Percentiles rank a stretch among this genome's conserved stretches.
Evolutionary conservation across 1,139 yeast species (phyloP).

Genomic region (Meyerozyma sp.): DNA sequence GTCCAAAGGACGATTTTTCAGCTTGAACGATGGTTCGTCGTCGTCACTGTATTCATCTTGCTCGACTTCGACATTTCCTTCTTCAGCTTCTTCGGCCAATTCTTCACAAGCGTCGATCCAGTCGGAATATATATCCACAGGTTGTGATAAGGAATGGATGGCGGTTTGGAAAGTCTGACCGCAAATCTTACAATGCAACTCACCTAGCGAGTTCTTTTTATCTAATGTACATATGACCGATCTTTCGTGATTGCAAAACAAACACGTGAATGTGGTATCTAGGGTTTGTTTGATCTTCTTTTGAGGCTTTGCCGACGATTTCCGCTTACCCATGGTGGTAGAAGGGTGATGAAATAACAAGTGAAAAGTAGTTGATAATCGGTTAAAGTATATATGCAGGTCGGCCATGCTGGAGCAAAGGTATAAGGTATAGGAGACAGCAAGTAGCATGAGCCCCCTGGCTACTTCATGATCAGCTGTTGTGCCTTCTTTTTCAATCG

Average conservation of each 20-base stretch:
- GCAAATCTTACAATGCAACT: constrained; percentile 84
- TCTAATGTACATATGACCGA: constrained; percentile 87
- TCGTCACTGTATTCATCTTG: constrained; percentile 36
- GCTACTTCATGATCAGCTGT: constrained; percentile 25
- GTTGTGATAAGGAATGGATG: constrained; percentile 76
- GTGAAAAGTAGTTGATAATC: background rate
- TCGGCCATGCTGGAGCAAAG: background rate
- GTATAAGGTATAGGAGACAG: background rate
- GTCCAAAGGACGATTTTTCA: constrained; percentile 4
- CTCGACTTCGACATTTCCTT: constrained; percentile 19
- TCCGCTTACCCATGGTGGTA: constrained; percentile 72
- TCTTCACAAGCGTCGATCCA: constrained; percentile 99
- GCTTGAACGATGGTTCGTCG: constrained; percentile 12
- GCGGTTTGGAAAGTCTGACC: constrained; percentile 92
- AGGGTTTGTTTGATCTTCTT: constrained; percentile 75
- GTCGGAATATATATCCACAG: constrained; percentile 93
- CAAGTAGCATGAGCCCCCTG: background rate
- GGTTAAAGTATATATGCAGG: background rate
- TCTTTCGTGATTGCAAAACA: constrained; percentile 93
- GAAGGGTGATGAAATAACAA: background rate
- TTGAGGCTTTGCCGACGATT: constrained; percentile 81
- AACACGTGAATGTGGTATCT: constrained; percentile 83
- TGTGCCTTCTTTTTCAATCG: constrained; percentile 41
- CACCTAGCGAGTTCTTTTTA: constrained; percentile 81
- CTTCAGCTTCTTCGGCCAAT: constrained; percentile 63